Evolutionary conservation across 768 basidiomycete genomes (phyloP).

Genomic region (Lepiota venenata): DNA sequence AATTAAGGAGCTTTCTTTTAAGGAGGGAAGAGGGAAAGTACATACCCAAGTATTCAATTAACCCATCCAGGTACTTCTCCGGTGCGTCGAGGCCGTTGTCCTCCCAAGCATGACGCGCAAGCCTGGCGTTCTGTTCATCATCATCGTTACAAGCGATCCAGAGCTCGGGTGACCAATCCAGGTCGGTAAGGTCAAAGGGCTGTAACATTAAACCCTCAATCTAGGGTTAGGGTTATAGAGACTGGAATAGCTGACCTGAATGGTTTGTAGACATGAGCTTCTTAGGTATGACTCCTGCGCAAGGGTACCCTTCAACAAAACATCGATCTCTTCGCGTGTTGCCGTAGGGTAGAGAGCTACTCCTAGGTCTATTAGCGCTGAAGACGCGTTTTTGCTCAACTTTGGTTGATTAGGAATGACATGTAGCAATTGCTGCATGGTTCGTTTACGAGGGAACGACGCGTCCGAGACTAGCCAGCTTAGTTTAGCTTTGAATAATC

Average conservation of each 20-base stretch:
- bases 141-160: conserved; percentile 88
- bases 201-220: conserved; percentile 24
- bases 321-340: conserved; percentile 54
- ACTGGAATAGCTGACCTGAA: conserved; percentile 55
- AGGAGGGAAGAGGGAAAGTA: not conserved
- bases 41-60: conserved; percentile 71
- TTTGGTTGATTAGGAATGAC: conserved; percentile 76
- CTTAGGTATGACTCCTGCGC: conserved; percentile 86
- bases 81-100: conserved; percentile 92
- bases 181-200: conserved; percentile 92
- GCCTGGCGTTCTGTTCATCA: conserved; percentile 79
- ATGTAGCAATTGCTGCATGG: conserved; percentile 66
- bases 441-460: conserved; percentile 70
- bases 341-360: conserved; percentile 72
- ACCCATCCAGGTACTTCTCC: conserved; percentile 52
- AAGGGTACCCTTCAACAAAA: conserved; percentile 71
- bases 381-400: conserved; percentile 79
- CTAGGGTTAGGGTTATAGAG: not conserved
- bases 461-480: conserved; percentile 54
- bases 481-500: not conserved
- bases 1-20: not conserved
- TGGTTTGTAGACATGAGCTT: conserved; percentile 84
- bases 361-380: conserved; percentile 75
- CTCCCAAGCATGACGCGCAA: conserved; percentile 87
- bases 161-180: conserved; percentile 88